A percentile compares a stretch with the other conserved stretches of the same genome.
phyloP scores from a whole-genome alignment of 1,284 basidiomycete species.

The Chalciporus sp. region DNA sequence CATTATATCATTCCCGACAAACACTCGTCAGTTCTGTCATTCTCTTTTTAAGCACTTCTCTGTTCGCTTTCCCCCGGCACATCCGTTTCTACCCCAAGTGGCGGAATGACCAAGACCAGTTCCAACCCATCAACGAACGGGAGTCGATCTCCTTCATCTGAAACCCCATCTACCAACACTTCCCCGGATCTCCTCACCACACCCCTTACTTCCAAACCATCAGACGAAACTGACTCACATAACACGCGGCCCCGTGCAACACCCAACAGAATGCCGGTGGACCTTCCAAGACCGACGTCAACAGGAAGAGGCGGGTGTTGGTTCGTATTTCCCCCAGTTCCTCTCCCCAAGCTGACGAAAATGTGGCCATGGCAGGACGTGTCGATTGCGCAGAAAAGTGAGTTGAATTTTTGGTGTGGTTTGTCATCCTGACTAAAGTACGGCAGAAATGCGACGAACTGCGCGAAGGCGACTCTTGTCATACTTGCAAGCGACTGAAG shows the following conservation, averaged over 20 bases:
- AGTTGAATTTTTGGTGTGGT: slow-evolving; percentile 8
- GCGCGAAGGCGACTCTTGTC: slow-evolving; percentile 73
- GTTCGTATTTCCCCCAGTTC: slow-evolving; percentile 43
- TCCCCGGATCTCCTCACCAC: slow-evolving; percentile 44
- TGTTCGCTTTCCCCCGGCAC: slow-evolving; percentile 20
- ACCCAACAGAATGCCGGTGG: slow-evolving; percentile 50
- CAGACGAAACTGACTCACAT: slow-evolving; percentile 43
- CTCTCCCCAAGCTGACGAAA: slow-evolving; percentile 13
- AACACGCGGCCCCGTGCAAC: slow-evolving; percentile 45
- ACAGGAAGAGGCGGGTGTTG: slow-evolving; percentile 75
- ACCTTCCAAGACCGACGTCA: slow-evolving; percentile 54
- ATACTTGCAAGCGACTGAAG: slow-evolving; percentile 73
- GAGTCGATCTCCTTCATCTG: slow-evolving; percentile 48
- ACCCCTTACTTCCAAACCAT: slow-evolving; percentile 40
- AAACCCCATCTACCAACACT: slow-evolving; percentile 41
- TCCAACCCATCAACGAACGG: slow-evolving; percentile 40
- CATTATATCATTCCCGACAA: slow-evolving; percentile 25
- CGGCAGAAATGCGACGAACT: slow-evolving; percentile 82
- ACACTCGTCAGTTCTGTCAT: slow-evolving; percentile 16
- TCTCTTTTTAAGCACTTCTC: slow-evolving; percentile 29
- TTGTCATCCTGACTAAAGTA: slow-evolving; percentile 6
- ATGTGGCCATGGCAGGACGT: slow-evolving; percentile 57
- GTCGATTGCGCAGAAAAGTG: slow-evolving; percentile 78
- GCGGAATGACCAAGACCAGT: slow-evolving; percentile 27
- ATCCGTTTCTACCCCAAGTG: slow-evolving; percentile 11